A percentile compares a stretch with the other conserved stretches of the same genome.
Evolutionary conservation across 805 yeast species (phyloP).

Genomic region (Lipomyces anomalus): DNA sequence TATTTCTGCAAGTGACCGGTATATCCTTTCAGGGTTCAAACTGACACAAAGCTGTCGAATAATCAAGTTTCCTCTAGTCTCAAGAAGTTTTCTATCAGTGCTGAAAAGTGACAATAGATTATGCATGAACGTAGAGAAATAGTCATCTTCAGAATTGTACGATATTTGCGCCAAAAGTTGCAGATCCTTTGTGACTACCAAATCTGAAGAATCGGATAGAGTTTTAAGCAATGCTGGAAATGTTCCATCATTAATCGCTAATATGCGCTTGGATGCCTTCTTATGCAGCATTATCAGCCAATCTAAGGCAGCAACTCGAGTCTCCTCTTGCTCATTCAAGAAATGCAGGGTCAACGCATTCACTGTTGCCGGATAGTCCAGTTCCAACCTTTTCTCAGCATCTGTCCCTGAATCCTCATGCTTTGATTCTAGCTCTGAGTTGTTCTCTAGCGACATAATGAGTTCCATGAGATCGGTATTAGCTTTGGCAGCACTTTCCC

Average conservation of each 20-base stretch:
- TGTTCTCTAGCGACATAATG: conserved; percentile 46
- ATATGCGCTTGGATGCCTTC: conserved; percentile 54
- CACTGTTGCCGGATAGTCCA: conserved; percentile 57
- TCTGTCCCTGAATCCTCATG: too few relatives aligned
- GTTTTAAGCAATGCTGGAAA: conserved; percentile 75
- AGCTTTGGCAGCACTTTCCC: conserved; percentile 51
- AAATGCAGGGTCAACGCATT: conserved; percentile 69
- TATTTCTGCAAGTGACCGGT: conserved; percentile 71
- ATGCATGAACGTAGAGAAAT: conserved; percentile 68
- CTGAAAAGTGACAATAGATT: conserved; percentile 66
- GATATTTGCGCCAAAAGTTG: conserved; percentile 70
- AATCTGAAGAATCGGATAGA: conserved; percentile 64
- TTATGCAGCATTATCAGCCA: conserved; percentile 83
- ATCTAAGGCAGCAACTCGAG: conserved; percentile 77
- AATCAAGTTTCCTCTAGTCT: conserved; percentile 74
- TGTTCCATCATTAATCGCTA: conserved; percentile 49
- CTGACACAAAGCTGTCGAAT: conserved; percentile 77
- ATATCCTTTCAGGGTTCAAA: conserved; percentile 75
- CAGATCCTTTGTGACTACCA: conserved; percentile 68
- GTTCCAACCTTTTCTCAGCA: too few relatives aligned
- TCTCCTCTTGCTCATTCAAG: conserved; percentile 67
- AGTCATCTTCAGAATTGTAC: conserved; percentile 62
- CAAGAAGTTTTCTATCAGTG: conserved; percentile 59
- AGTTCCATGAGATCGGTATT: conserved; percentile 52
- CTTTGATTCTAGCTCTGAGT: too few relatives aligned